These are phyloP conservation scores for Arachis stenosperma DNA, from an alignment of 306 rosid genomes.

Conservation along the genomic window DNA sequence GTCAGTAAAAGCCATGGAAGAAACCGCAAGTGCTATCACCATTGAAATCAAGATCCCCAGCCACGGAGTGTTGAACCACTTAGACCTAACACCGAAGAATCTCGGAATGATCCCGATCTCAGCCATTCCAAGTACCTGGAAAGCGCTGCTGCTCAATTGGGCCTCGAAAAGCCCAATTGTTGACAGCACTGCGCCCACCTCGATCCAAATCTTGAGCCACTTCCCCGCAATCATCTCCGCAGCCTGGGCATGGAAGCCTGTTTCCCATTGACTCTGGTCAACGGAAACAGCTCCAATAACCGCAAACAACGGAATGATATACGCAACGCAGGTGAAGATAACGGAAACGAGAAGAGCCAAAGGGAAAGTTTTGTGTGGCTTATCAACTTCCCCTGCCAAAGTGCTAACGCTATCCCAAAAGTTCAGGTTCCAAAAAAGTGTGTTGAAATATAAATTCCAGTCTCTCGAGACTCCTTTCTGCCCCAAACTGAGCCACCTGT, in stretches of 20 bases:
- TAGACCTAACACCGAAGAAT: constrained; percentile 44
- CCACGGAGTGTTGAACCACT: constrained; percentile 67
- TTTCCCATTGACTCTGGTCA: constrained; percentile 44
- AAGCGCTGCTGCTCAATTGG: constrained; percentile 66
- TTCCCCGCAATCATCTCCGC: constrained; percentile 65
- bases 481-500: constrained; percentile 43
- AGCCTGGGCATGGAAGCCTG: constrained; percentile 53
- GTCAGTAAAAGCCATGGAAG: constrained; percentile 48
- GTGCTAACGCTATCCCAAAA: constrained; percentile 52
- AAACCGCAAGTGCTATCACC: constrained; percentile 42
- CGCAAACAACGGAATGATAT: constrained; percentile 45
- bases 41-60: constrained; percentile 59
- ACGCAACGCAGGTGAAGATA: constrained; percentile 48
- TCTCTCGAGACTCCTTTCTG: constrained; percentile 45
- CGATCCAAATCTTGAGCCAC: constrained; percentile 54
- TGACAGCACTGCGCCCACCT: constrained; percentile 63
- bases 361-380: constrained; percentile 44
- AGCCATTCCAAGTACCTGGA: constrained; percentile 69
- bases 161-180: constrained; percentile 68
- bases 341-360: constrained; percentile 39
- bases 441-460: constrained; percentile 47
- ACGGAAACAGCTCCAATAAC: constrained; percentile 42
- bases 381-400: constrained; percentile 46
- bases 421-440: constrained; percentile 47
- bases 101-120: constrained; percentile 59